These are phyloP conservation scores for Aspergillus cristatus DNA, from an alignment of 495 filamentous ascomycete genomes.

Conservation along the genomic window DNA sequence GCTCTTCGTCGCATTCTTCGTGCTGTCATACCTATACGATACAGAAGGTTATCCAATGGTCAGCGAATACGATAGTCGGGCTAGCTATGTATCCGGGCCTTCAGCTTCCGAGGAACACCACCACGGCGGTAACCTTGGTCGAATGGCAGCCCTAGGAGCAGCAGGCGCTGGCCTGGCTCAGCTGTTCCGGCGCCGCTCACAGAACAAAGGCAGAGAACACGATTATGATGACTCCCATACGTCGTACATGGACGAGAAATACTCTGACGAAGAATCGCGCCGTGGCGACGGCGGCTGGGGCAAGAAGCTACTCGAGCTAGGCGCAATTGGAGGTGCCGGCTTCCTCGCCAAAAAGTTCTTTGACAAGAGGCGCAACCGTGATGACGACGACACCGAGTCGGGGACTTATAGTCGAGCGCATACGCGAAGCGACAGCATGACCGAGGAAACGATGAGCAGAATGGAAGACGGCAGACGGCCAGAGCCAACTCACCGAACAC, in stretches of 20 bases:
- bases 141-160: too few relatives aligned
- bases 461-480: constrained; percentile 35
- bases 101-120: constrained; percentile 24
- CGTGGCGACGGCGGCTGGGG: constrained; percentile 48
- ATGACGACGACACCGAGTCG: constrained; percentile 50
- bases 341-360: constrained; percentile 56
- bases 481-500: constrained; percentile 29
- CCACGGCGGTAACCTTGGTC: constrained; percentile 25
- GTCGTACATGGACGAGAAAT: constrained; percentile 55
- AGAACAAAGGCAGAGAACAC: constrained; percentile 12
- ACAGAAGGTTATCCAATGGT: constrained; percentile 35
- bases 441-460: constrained; percentile 33
- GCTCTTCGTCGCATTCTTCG: constrained; percentile 60
- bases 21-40: constrained; percentile 59
- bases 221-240: constrained; percentile 34
- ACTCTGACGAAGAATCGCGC: constrained; percentile 37
- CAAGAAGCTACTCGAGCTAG: constrained; percentile 56
- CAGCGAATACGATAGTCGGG: constrained; percentile 40
- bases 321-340: constrained; percentile 57
- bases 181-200: constrained; percentile 41
- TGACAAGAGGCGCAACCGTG: constrained; percentile 46
- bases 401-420: constrained; percentile 38
- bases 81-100: constrained; percentile 43
- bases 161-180: constrained; percentile 55
- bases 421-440: constrained; percentile 31